Evolutionary conservation across 2,329 filamentous ascomycete genomes (phyloP).

Genomic region (Alternaria burnsii): DNA sequence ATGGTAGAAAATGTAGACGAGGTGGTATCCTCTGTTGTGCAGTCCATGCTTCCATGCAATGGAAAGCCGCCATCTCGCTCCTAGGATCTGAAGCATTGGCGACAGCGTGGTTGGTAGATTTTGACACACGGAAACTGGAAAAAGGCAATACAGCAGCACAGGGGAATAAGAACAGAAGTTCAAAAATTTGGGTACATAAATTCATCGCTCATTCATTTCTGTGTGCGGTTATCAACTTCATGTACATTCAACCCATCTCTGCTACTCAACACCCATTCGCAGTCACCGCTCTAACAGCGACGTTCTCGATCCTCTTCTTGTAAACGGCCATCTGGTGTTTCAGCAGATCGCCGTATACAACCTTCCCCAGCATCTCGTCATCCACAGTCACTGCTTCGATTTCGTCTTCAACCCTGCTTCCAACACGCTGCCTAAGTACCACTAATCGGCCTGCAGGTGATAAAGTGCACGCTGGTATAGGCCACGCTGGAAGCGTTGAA

Average conservation of each 20-base stretch:
- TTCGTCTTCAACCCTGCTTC: slow-evolving; percentile 55
- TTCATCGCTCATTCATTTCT: slow-evolving; percentile 10
- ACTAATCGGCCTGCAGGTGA: slow-evolving; percentile 76
- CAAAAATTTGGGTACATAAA: not conserved
- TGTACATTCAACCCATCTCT: not conserved
- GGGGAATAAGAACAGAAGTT: not conserved
- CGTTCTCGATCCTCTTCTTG: slow-evolving; percentile 71
- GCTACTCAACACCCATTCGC: slow-evolving; percentile 42
- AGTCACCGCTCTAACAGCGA: slow-evolving; percentile 75
- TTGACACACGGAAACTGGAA: not conserved
- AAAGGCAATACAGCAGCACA: not conserved
- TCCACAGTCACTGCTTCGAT: slow-evolving; percentile 73
- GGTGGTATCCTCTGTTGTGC: too few relatives aligned
- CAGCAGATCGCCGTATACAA: slow-evolving; percentile 83
- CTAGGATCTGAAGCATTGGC: not conserved
- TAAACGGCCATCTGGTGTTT: slow-evolving; percentile 85
- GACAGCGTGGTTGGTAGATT: not conserved
- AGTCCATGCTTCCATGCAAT: too few relatives aligned
- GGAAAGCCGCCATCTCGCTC: not conserved
- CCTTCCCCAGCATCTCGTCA: slow-evolving; percentile 72
- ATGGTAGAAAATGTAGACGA: not conserved
- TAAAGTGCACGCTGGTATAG: slow-evolving; percentile 70
- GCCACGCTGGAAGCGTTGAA: slow-evolving; percentile 63
- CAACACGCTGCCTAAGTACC: slow-evolving; percentile 60
- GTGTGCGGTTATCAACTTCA: slow-evolving; percentile 7